Evolutionary conservation across 2,329 filamentous ascomycete genomes (phyloP).

Genomic region (Xylaria sp.): DNA sequence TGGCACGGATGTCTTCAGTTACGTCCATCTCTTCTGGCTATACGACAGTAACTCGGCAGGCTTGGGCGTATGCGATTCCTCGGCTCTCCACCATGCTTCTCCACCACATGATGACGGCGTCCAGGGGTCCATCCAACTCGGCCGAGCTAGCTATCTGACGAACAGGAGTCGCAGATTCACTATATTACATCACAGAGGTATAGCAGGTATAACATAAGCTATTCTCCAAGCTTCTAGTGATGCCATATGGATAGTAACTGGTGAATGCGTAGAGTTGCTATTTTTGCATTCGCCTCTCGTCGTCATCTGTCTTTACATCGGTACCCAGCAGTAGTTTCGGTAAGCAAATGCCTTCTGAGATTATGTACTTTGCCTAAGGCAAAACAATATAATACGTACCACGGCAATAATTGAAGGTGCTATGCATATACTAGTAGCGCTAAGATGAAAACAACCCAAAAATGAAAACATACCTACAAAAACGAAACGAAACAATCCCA

Average conservation of each 20-base stretch:
- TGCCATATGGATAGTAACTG: neutral
- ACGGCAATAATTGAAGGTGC: neutral
- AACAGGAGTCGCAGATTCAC: neutral
- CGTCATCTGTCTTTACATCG: neutral
- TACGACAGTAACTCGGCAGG: neutral
- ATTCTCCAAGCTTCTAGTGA: constrained; percentile 5
- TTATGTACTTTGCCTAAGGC: neutral
- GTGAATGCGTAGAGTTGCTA: neutral
- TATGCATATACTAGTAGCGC: neutral
- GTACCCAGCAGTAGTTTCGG: neutral
- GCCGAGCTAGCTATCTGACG: constrained; percentile 7
- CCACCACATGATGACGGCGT: constrained; percentile 19
- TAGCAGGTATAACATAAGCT: constrained; percentile 9
- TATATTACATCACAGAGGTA: constrained; percentile 9
- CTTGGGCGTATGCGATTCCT: constrained; percentile 20
- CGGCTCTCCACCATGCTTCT: constrained; percentile 16
- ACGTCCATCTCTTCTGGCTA: neutral
- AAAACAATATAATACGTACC: neutral
- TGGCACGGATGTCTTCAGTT: neutral
- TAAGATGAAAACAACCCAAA: neutral
- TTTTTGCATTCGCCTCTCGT: neutral
- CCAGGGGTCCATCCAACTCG: neutral
- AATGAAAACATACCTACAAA: too few species aligned
- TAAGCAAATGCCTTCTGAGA: neutral
- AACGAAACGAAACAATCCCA: neutral